phyloP scores from a whole-genome alignment of 768 basidiomycete species.

The Mycena crocata region DNA sequence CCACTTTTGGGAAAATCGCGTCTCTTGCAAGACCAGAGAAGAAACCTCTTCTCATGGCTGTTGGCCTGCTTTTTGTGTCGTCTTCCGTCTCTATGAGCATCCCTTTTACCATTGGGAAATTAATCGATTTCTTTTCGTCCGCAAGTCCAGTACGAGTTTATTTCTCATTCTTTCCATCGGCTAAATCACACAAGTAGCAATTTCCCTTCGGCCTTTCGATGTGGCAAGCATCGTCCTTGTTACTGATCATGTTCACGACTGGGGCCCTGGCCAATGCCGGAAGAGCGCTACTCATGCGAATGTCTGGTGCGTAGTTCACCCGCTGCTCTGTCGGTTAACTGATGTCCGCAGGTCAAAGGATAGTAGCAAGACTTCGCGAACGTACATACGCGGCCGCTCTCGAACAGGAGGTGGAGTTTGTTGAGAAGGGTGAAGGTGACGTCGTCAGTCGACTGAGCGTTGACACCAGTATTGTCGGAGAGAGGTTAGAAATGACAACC shows the following conservation, averaged over 20 bases:
- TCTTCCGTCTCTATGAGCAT: conserved; percentile 93
- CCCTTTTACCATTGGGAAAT: conserved; percentile 91
- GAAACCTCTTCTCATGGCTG: conserved; percentile 78
- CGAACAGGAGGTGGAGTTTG: conserved; percentile 91
- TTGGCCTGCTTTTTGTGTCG: conserved; percentile 87
- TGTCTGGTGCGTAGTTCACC: conserved; percentile 66
- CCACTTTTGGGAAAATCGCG: conserved; percentile 81
- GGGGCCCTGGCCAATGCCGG: conserved; percentile 91
- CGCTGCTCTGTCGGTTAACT: neutral
- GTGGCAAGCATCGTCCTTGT: conserved; percentile 79
- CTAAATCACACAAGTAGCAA: conserved; percentile 54
- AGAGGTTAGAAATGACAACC: conserved; percentile 65
- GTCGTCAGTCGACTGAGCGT: conserved; percentile 91
- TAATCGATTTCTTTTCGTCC: conserved; percentile 93
- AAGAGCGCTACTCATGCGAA: conserved; percentile 85
- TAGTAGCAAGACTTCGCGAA: conserved; percentile 88
- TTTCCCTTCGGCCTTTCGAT: conserved; percentile 85
- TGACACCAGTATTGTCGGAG: conserved; percentile 94
- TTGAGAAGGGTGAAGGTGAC: conserved; percentile 93
- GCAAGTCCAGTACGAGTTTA: conserved; percentile 69
- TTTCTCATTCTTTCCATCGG: neutral
- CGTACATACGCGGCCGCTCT: conserved; percentile 86
- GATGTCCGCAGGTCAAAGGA: conserved; percentile 74
- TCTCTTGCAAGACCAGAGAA: conserved; percentile 86
- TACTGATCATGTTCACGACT: conserved; percentile 84